Conservation (phyloP, 2,329 filamentous ascomycete species). For the Alternaria dauci region DNA sequence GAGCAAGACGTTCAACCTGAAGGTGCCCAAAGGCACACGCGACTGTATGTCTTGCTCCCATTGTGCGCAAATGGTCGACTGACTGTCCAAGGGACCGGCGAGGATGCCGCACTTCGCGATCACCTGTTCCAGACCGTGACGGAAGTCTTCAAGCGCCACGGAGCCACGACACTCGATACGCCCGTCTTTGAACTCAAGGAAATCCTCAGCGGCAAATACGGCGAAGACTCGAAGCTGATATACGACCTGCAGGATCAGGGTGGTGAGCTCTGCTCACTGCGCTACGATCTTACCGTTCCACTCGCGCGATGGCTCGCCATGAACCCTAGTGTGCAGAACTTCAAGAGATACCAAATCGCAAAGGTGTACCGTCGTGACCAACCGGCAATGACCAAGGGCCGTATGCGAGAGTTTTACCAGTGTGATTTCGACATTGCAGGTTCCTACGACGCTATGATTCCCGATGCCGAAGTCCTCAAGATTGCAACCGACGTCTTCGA, state of each 20-base stretch:
- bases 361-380: conserved; percentile 88
- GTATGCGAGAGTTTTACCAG: conserved; percentile 96
- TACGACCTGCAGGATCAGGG: conserved; percentile 90
- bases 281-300: conserved; percentile 88
- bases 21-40: conserved; percentile 90
- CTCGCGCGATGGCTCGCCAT: conserved; percentile 93
- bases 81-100: conserved; percentile 38
- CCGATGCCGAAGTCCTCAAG: conserved; percentile 86
- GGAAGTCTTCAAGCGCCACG: conserved; percentile 51
- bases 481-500: conserved; percentile 89
- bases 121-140: conserved; percentile 48
- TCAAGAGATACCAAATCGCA: conserved; percentile 95
- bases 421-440: conserved; percentile 96
- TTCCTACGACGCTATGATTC: conserved; percentile 86
- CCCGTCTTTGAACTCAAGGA: conserved; percentile 87
- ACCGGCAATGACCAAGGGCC: conserved; percentile 81
- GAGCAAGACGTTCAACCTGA: conserved; percentile 69
- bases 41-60: conserved; percentile 70
- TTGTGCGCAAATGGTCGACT: conserved; percentile 16
- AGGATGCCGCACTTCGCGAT: conserved; percentile 48
- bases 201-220: conserved; percentile 88
- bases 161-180: conserved; percentile 57
- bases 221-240: conserved; percentile 91
- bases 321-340: conserved; percentile 81
- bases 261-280: conserved; percentile 82